phyloP scores from a whole-genome alignment of 1,139 yeast species.

The Yamadazyma epiphylla region DNA sequence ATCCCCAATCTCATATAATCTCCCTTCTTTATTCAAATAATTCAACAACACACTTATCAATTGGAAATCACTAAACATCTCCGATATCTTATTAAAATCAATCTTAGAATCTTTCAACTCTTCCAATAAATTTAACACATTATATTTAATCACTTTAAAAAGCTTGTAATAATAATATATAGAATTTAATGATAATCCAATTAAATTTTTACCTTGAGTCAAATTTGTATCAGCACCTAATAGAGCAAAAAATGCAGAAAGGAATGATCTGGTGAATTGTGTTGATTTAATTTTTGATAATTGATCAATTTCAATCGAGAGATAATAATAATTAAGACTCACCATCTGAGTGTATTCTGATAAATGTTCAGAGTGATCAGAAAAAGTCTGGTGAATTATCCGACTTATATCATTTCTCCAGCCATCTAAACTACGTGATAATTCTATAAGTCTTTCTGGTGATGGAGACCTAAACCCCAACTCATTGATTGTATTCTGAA shows the following conservation, averaged over 20 bases:
- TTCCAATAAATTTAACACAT: conserved; percentile 11
- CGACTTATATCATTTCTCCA: conserved; percentile 35
- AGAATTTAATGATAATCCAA: conserved; percentile 14
- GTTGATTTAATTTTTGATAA: conserved; percentile 33
- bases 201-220: conserved; percentile 4
- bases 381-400: conserved; percentile 19
- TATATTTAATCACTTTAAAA: conserved; percentile 32
- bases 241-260: conserved; percentile 35
- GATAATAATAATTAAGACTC: conserved; percentile 36
- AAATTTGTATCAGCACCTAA: neutral
- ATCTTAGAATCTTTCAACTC: neutral
- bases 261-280: conserved; percentile 41
- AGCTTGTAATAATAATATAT: conserved; percentile 34
- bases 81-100: conserved; percentile 10
- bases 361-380: conserved; percentile 12
- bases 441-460: conserved; percentile 1
- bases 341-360: conserved; percentile 31
- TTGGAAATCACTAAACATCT: conserved; percentile 28
- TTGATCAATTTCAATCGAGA: conserved; percentile 40
- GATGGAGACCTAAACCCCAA: conserved; percentile 3
- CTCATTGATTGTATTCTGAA: conserved; percentile 15
- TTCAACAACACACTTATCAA: conserved; percentile 23
- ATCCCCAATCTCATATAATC: neutral
- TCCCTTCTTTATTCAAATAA: conserved; percentile 8
- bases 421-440: conserved; percentile 20